These are phyloP conservation scores for Wickerhamiella kazuoi DNA, from an alignment of 805 yeast species.

Conservation along the genomic window DNA sequence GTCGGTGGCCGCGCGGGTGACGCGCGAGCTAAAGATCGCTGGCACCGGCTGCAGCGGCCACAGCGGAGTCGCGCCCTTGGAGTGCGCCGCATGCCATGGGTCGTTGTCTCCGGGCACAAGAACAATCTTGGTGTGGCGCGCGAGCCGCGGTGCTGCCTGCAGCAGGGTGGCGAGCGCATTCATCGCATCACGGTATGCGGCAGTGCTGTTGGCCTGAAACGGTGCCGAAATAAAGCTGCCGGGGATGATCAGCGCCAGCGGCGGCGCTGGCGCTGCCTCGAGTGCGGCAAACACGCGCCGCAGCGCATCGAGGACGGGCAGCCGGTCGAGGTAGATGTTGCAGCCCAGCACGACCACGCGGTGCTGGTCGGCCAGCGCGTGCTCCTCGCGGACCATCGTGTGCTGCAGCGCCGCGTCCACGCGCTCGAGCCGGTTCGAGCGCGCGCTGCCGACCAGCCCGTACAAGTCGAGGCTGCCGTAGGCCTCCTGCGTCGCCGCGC, in stretches of 20 bases:
- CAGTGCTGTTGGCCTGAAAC: conserved; percentile 27
- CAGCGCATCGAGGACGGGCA: conserved; percentile 41
- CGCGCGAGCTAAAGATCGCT: conserved; percentile 45
- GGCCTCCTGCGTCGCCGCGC: conserved; percentile 47
- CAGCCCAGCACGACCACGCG: conserved; percentile 58
- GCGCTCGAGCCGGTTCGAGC: conserved; percentile 23
- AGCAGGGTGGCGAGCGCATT: conserved; percentile 55
- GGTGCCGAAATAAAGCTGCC: conserved; percentile 70
- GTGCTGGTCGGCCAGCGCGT: conserved; percentile 35
- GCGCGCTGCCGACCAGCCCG: conserved; percentile 25
- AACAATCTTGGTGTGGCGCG: conserved; percentile 37
- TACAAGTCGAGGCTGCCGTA: conserved; percentile 66
- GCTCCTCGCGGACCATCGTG: conserved; percentile 36
- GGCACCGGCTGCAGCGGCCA: conserved; percentile 73
- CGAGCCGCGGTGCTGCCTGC: conserved; percentile 37
- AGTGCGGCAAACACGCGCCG: conserved; percentile 41
- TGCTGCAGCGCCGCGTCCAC: conserved; percentile 44
- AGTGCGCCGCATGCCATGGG: conserved; percentile 70
- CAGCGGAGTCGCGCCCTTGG: conserved; percentile 37
- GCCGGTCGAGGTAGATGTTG: conserved; percentile 48
- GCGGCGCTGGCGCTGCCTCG: conserved; percentile 24
- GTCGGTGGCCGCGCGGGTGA: conserved; percentile 38
- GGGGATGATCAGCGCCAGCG: conserved; percentile 53
- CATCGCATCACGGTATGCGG: conserved; percentile 38
- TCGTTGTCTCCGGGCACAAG: conserved; percentile 83